phyloP scores from a whole-genome alignment of 768 basidiomycete genomes.

The Leccinum boreale region DNA sequence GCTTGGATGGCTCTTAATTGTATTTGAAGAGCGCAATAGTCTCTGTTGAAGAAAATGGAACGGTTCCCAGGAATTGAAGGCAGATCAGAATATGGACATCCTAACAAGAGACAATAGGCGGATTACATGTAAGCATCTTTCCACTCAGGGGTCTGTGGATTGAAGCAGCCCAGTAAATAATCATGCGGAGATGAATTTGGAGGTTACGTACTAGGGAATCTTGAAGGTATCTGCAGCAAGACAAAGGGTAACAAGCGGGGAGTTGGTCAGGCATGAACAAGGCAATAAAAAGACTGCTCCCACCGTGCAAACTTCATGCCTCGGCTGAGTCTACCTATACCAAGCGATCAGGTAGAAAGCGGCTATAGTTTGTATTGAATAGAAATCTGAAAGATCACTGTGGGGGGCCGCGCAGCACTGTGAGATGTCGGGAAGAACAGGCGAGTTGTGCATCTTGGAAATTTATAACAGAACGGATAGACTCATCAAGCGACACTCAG shows the following conservation, averaged over 20 bases:
- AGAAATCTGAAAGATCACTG: not conserved
- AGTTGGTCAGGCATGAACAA: not conserved
- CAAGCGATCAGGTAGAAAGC: not conserved
- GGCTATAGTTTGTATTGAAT: not conserved
- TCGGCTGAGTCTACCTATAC: not conserved
- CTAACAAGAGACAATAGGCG: not conserved
- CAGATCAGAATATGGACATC: not conserved
- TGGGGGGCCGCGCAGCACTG: not conserved
- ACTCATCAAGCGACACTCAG: conserved; percentile 1
- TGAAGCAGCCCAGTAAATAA: not conserved
- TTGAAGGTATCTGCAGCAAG: conserved; percentile 53
- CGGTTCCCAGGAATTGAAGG: not conserved
- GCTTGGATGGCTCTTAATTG: conserved; percentile 54
- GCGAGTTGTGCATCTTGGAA: conserved; percentile 9
- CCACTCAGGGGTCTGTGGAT: conserved; percentile 62
- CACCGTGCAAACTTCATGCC: conserved; percentile 62
- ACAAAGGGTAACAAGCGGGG: not conserved
- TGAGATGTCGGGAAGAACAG: conserved; percentile 12
- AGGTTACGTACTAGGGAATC: conserved; percentile 17
- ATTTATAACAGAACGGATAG: not conserved
- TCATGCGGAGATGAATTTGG: not conserved
- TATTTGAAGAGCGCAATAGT: conserved; percentile 72
- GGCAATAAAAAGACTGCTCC: conserved; percentile 10
- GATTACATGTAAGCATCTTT: conserved; percentile 32
- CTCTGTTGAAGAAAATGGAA: conserved; percentile 37